These are phyloP conservation scores for Pythium aphanidermatum DNA, from an alignment of 352 stramenopile genomes.

Conservation along the genomic window DNA sequence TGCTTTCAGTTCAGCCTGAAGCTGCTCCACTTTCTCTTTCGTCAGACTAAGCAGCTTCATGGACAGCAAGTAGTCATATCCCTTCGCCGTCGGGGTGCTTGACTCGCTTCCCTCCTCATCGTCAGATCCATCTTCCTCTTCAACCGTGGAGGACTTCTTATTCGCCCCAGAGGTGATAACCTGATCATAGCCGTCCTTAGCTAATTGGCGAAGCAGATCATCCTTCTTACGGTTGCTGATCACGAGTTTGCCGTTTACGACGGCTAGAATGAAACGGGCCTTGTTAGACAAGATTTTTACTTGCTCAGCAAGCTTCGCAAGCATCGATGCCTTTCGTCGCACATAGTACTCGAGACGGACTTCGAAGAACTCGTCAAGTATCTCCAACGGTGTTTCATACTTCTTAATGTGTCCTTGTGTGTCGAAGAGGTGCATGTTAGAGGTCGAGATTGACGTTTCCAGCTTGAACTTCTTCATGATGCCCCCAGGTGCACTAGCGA, in stretches of 20 bases:
- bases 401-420: constrained; percentile 87
- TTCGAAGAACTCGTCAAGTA: constrained; percentile 93
- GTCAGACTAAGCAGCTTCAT: constrained; percentile 95
- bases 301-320: constrained; percentile 87
- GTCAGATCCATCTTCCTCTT: constrained; percentile 28
- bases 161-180: constrained; percentile 42
- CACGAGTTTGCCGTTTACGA: constrained; percentile 89
- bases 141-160: constrained; percentile 41
- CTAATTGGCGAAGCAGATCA: constrained; percentile 87
- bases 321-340: constrained; percentile 86
- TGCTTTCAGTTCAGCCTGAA: constrained; percentile 85
- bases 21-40: constrained; percentile 88
- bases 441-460: constrained; percentile 89
- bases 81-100: constrained; percentile 29
- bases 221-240: constrained; percentile 93
- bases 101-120: constrained; percentile 53
- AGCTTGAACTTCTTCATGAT: constrained; percentile 97
- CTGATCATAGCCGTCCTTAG: constrained; percentile 87
- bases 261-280: constrained; percentile 92
- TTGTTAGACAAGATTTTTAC: constrained; percentile 93
- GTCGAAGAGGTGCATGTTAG: constrained; percentile 98
- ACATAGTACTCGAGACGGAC: constrained; percentile 91
- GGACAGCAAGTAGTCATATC: constrained; percentile 95
- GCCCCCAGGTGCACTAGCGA: constrained; percentile 53
- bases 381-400: constrained; percentile 89